These are phyloP conservation scores for Cladosporium cucumerinum DNA, from an alignment of 2,329 filamentous ascomycete genomes.

Conservation along the genomic window DNA sequence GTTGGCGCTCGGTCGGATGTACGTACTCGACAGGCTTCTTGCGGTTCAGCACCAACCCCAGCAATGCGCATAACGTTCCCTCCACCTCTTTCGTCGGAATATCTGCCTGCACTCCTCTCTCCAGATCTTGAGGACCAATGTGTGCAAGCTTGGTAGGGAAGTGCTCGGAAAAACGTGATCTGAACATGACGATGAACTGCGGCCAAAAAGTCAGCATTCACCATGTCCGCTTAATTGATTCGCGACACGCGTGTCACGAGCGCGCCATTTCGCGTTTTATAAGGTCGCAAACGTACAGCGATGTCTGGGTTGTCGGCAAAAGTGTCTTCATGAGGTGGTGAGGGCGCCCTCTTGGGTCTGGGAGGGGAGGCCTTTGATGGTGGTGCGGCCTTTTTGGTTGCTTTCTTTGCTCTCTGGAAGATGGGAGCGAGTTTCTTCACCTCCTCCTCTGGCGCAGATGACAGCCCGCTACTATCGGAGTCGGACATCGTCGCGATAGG, in stretches of 20 bases:
- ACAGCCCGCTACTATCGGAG: conserved; percentile 56
- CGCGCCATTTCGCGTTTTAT: conserved; percentile 30
- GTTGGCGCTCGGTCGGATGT: background rate
- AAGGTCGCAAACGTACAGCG: conserved; percentile 63
- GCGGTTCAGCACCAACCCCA: conserved; percentile 86
- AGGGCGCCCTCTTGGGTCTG: conserved; percentile 69
- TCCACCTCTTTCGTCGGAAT: conserved; percentile 82
- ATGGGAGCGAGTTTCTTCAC: conserved; percentile 37
- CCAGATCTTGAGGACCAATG: conserved; percentile 92
- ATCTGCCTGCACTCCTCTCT: conserved; percentile 74
- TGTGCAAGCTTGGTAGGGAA: conserved; percentile 85
- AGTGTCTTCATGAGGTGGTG: conserved; percentile 84
- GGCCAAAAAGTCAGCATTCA: conserved; percentile 41
- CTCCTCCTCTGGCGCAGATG: conserved; percentile 60
- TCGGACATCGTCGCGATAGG: conserved; percentile 37
- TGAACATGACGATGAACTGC: conserved; percentile 97
- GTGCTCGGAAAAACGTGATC: conserved; percentile 83
- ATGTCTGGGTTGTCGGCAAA: conserved; percentile 89
- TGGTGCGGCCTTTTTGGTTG: conserved; percentile 45
- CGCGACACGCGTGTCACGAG: conserved; percentile 27
- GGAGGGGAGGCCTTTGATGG: conserved; percentile 38
- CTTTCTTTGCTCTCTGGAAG: conserved; percentile 39
- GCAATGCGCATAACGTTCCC: conserved; percentile 80
- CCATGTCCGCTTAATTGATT: conserved; percentile 20
- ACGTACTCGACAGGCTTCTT: conserved; percentile 98